These are phyloP conservation scores for Aegilops sharonensis DNA, from an alignment of 176 grass and related monocot genomes.

Conservation along the genomic window DNA sequence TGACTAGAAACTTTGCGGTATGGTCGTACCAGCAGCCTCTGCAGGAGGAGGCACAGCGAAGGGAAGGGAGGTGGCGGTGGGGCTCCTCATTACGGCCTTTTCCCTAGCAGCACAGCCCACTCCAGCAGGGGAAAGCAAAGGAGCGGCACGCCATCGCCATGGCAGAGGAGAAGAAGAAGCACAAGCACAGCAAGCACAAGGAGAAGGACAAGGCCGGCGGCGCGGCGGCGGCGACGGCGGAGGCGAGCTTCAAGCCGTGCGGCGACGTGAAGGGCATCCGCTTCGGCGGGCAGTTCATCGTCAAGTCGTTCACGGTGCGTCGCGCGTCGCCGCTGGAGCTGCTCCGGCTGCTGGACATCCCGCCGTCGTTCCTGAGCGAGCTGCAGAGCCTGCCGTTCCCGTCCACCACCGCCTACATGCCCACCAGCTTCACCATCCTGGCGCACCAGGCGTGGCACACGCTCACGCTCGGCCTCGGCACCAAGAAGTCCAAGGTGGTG, in stretches of 20 bases:
- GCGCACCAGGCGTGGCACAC: slow-evolving; percentile 99
- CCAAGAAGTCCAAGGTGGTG: slow-evolving; percentile 91
- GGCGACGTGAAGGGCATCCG: slow-evolving; percentile 83
- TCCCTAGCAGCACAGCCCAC: slow-evolving; percentile 42
- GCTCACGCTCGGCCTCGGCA: slow-evolving; percentile 90
- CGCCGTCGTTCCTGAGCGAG: slow-evolving; percentile 82
- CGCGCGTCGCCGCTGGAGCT: slow-evolving; percentile 90
- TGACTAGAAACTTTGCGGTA: slow-evolving; percentile 34
- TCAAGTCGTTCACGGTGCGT: slow-evolving; percentile 95
- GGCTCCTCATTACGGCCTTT: slow-evolving; percentile 47
- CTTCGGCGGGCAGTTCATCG: slow-evolving; percentile 90
- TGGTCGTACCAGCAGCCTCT: slow-evolving; percentile 40
- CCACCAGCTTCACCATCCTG: slow-evolving; percentile 97
- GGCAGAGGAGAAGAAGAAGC: slow-evolving; percentile 60
- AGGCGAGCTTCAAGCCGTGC: slow-evolving; percentile 82
- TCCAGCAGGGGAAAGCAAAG: slow-evolving; percentile 17
- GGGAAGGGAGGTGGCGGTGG: slow-evolving; percentile 23
- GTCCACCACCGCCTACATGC: slow-evolving; percentile 80
- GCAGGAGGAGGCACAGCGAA: not conserved
- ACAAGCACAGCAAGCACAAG: slow-evolving; percentile 41
- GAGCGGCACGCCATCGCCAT: slow-evolving; percentile 36
- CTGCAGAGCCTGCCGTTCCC: slow-evolving; percentile 87
- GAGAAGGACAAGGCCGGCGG: slow-evolving; percentile 14
- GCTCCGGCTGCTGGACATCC: slow-evolving; percentile 90
- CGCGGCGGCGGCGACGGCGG: slow-evolving; percentile 37